Conservation (phyloP, 1,284 basidiomycete genomes). For the Pseudomicrostroma phylloplanum region DNA sequence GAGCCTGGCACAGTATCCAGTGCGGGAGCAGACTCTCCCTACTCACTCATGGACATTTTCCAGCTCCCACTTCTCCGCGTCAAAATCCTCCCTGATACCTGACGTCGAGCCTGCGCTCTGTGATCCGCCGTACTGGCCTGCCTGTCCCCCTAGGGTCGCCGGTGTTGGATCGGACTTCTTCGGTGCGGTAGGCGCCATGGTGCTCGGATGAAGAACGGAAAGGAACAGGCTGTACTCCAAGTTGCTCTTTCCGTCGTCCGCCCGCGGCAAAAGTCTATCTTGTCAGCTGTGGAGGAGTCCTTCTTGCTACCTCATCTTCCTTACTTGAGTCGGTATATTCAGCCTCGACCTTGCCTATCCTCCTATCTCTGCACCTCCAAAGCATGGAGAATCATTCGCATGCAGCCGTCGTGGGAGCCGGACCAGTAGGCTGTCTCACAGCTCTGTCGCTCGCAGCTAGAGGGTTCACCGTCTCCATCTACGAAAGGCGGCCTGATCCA, state of each 20-base stretch:
- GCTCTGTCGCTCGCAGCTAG: conserved; percentile 77
- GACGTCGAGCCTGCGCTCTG: neutral
- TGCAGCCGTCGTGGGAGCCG: conserved; percentile 64
- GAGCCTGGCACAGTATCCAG: neutral
- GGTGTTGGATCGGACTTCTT: conserved; percentile 12
- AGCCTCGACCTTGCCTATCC: too few relatives aligned
- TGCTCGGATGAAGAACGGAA: neutral
- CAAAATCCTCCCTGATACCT: neutral
- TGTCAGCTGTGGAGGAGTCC: too few relatives aligned
- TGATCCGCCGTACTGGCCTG: neutral
- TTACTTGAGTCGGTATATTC: too few relatives aligned
- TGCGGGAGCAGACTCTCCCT: conserved; percentile 8
- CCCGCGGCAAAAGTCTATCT: neutral
- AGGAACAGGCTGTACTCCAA: neutral
- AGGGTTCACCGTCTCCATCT: conserved; percentile 84
- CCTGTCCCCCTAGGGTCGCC: neutral
- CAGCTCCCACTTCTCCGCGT: conserved; percentile 40
- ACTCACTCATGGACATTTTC: conserved; percentile 48
- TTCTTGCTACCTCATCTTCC: too few relatives aligned
- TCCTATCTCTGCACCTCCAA: too few relatives aligned
- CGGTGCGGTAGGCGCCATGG: conserved; percentile 5
- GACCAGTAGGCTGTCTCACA: conserved; percentile 87
- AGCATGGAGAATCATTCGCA: neutral
- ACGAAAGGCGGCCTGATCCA: conserved; percentile 69
- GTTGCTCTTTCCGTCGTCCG: neutral